These are phyloP conservation scores for Helotiales sp. DNA, from an alignment of 2,329 filamentous ascomycete genomes.

Conservation along the genomic window DNA sequence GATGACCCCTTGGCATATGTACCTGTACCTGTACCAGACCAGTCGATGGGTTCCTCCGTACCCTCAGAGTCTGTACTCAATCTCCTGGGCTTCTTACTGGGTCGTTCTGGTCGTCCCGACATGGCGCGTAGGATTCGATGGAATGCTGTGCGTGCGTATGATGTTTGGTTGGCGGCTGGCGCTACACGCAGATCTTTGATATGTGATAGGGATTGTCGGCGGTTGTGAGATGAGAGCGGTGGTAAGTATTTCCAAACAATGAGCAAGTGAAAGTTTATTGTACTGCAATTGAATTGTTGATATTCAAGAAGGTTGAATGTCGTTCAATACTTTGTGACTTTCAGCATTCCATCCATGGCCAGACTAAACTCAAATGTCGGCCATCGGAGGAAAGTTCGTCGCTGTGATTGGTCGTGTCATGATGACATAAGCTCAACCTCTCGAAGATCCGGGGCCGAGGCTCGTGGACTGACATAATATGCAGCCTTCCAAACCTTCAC, in stretches of 20 bases:
- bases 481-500: slow-evolving; percentile 3
- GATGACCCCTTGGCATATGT: background rate
- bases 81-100: slow-evolving; percentile 37
- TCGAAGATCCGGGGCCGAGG: slow-evolving; percentile 28
- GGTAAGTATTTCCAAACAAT: background rate
- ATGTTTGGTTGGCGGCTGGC: slow-evolving; percentile 10
- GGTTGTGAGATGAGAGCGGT: background rate
- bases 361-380: slow-evolving; percentile 6
- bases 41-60: slow-evolving; percentile 35
- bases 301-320: background rate
- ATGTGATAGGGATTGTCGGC: background rate
- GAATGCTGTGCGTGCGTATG: background rate
- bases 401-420: background rate
- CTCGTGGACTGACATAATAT: slow-evolving; percentile 14
- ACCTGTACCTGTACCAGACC: slow-evolving; percentile 18
- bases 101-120: slow-evolving; percentile 35
- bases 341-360: background rate
- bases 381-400: slow-evolving; percentile 10
- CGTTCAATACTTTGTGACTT: background rate
- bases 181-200: too few species aligned
- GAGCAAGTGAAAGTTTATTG: background rate
- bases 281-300: background rate
- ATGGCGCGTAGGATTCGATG: slow-evolving; percentile 22
- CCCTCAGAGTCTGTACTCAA: slow-evolving; percentile 43
- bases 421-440: slow-evolving; percentile 31